Percentiles rank a stretch among this genome's conserved stretches.
Conservation (phyloP, 805 yeast genomes). For the Suhomyces emberorum region DNA sequence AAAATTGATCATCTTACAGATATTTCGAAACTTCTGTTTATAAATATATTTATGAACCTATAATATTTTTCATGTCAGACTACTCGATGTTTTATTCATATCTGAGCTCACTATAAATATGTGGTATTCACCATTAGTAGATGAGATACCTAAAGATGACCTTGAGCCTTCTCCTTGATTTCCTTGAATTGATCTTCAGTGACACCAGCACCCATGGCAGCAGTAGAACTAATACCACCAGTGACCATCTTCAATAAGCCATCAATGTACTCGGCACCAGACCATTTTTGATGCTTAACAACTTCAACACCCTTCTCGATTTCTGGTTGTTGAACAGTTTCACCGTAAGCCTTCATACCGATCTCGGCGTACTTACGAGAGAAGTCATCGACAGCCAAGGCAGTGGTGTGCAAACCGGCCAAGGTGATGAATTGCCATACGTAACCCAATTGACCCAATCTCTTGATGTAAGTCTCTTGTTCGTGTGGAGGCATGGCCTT, state of each 20-base stretch:
- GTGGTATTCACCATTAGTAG: too few relatives aligned
- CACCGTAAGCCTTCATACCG: slow-evolving; percentile 97
- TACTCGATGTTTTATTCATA: too few relatives aligned
- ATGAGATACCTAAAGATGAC: slow-evolving; percentile 2
- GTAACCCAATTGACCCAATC: slow-evolving; percentile 85
- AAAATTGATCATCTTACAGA: too few relatives aligned
- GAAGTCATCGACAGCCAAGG: slow-evolving; percentile 84
- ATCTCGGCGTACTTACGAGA: slow-evolving; percentile 70
- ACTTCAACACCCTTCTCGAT: slow-evolving; percentile 89
- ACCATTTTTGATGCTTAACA: slow-evolving; percentile 97
- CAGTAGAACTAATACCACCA: slow-evolving; percentile 93
- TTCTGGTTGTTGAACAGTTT: slow-evolving; percentile 80
- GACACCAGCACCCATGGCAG: slow-evolving; percentile 98
- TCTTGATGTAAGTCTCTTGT: slow-evolving; percentile 84
- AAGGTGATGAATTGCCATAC: slow-evolving; percentile 97
- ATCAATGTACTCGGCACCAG: slow-evolving; percentile 96
- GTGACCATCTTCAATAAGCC: slow-evolving; percentile 83
- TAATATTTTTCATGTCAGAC: too few relatives aligned
- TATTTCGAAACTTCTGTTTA: too few relatives aligned
- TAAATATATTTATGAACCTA: too few relatives aligned
- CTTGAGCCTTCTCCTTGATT: slow-evolving; percentile 17
- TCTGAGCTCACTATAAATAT: background rate
- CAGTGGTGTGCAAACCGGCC: slow-evolving; percentile 96
- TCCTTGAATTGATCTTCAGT: slow-evolving; percentile 91
- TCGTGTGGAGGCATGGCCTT: slow-evolving; percentile 84